Conservation (phyloP, 768 basidiomycete species). For the Antrodiella citrinella region DNA sequence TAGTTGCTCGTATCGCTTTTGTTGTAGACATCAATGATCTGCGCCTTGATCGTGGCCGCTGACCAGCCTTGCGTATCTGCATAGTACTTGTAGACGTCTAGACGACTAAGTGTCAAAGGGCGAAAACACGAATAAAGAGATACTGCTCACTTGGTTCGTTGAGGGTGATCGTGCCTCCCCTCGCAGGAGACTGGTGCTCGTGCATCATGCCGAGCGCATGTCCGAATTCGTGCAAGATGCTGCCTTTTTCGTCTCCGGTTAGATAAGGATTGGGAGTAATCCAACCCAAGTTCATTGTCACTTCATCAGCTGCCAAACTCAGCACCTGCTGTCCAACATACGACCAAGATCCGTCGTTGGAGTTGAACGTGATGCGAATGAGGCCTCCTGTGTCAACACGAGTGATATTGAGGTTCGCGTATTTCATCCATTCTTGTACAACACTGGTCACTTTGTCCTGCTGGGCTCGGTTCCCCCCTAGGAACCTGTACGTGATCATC, state of each 20-base stretch:
- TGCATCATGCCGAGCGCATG: no score
- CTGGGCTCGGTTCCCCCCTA: not conserved
- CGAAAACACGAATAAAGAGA: not conserved
- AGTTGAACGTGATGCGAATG: conserved; percentile 4
- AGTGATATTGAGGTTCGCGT: not conserved
- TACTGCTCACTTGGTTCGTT: no score
- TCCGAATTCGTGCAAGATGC: no score
- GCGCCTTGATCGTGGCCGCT: no score
- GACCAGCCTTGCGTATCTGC: no score
- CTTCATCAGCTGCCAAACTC: not conserved
- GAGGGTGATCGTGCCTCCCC: no score
- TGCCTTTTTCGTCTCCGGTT: not conserved
- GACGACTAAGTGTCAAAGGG: not conserved
- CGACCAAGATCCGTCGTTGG: not conserved
- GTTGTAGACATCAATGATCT: conserved; percentile 4
- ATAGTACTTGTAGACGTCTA: no score
- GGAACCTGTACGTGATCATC: not conserved
- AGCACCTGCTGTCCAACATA: not conserved
- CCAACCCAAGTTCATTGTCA: conserved; percentile 8
- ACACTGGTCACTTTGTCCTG: not conserved
- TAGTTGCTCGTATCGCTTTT: not conserved
- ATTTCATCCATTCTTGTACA: not conserved
- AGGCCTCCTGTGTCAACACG: not conserved
- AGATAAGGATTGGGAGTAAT: not conserved
- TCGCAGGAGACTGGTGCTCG: no score